Evolutionary conservation across 768 basidiomycete species (phyloP).

Genomic region (Termitomyces sp.): DNA sequence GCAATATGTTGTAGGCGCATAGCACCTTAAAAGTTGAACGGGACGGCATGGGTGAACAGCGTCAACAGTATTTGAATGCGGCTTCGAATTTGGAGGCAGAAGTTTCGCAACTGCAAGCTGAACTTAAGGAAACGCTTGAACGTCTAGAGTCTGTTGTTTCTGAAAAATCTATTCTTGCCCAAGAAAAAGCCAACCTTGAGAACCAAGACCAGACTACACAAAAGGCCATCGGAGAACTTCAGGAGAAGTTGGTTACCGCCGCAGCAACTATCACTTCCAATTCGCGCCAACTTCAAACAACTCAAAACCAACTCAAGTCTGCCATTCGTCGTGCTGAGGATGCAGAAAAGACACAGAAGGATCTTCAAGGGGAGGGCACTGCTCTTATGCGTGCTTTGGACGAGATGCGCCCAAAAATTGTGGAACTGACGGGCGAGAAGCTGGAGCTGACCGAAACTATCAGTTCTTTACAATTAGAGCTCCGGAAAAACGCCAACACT

Average conservation of each 20-base stretch:
- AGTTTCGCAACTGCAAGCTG: conserved; percentile 39
- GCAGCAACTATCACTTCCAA: conserved; percentile 47
- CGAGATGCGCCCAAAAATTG: conserved; percentile 82
- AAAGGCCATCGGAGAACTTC: conserved; percentile 43
- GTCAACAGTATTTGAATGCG: conserved; percentile 34
- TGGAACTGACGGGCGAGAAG: conserved; percentile 71
- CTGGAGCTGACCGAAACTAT: conserved; percentile 64
- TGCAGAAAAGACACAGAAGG: conserved; percentile 66
- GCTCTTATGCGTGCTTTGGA: conserved; percentile 75
- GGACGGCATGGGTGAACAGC: conserved; percentile 47
- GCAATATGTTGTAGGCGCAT: conserved; percentile 38
- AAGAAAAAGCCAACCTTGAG: conserved; percentile 48
- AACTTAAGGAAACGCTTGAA: conserved; percentile 31
- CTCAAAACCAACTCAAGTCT: conserved; percentile 61
- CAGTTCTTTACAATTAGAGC: conserved; percentile 46
- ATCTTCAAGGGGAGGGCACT: conserved; percentile 75
- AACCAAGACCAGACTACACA: conserved; percentile 41
- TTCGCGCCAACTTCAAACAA: conserved; percentile 51
- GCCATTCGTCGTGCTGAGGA: conserved; percentile 68
- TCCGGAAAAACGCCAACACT: conserved; percentile 49
- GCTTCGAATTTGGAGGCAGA: conserved; percentile 45
- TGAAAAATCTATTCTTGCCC: conserved; percentile 41
- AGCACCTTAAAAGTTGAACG: conserved; percentile 55
- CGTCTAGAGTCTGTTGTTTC: conserved; percentile 39
- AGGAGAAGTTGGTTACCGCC: conserved; percentile 54